Base-by-base conservation (phyloP, 2,329 filamentous ascomycete genomes). In the Lithohypha guttulata region DNA sequence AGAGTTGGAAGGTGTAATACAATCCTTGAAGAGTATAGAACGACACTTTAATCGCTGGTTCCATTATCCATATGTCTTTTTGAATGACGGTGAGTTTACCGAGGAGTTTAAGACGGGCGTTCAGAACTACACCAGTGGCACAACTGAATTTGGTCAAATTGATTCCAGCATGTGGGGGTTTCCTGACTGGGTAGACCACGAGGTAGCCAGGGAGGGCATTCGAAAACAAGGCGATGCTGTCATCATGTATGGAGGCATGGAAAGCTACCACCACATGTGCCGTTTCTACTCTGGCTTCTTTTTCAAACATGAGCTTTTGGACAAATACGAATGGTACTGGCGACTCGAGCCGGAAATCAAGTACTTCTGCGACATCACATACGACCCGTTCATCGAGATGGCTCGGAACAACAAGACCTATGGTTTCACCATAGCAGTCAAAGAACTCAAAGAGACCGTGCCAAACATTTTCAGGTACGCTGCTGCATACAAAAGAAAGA, bases 311-410 rank as follows among this genome's bases (percentile, higher is more conserved):
- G 82, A 87, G 48, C 75, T 96, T 22, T 74, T 98, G 31, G 75
- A 83, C 57, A 96, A 96, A 63, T 98, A 96, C 64, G 86, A 96
- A 58, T 98, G 91, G 91, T 98, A 98, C 69, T 98, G 91, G 91
- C 85, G 91, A 48, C 70, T 98, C 53, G 91, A 98, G 71, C 91
- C 91, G 49, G 91, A 98, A 64, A 96, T 98, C 75, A 95, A 89
- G 67, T 98, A 96, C 68, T 98, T 98, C 68, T 98, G 91, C 63
- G 91, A 98, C 59, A 96, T 98, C 52, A 98, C 91, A 49, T 98
- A 98, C 40, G 91, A 98, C 60, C 91, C 91, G 1, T 98, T 98
- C 68, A 71, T 91, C 44, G 80, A 86, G 60, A 98, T 98, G 91
- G 84, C 84, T 45, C 79, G 87, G 51, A 65, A 75, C 49, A 96